These are phyloP conservation scores for Xerocomus potaroensis DNA, from an alignment of 768 basidiomycete species.

Conservation along the genomic window DNA sequence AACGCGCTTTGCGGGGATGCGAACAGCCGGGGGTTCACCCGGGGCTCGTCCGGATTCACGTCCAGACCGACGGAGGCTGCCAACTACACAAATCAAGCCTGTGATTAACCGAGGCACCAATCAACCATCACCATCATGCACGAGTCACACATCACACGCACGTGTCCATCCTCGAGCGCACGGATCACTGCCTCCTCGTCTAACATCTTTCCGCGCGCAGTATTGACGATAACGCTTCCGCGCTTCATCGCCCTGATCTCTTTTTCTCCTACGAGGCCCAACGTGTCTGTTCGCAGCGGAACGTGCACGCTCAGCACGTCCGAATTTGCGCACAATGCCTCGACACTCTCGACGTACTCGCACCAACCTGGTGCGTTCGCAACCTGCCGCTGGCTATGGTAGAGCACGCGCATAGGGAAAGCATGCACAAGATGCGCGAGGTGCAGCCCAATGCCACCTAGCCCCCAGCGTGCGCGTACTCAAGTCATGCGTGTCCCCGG, in stretches of 20 bases:
- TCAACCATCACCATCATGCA: neutral
- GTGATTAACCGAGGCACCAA: neutral
- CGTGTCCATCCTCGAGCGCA: slow-evolving; percentile 84
- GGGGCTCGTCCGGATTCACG: slow-evolving; percentile 82
- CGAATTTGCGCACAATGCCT: slow-evolving; percentile 59
- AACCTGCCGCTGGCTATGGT: slow-evolving; percentile 61
- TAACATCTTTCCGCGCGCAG: slow-evolving; percentile 85
- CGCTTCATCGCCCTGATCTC: slow-evolving; percentile 76
- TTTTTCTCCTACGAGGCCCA: slow-evolving; percentile 66
- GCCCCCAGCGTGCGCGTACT: slow-evolving; percentile 66
- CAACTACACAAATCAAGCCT: too few relatives aligned
- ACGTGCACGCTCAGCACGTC: slow-evolving; percentile 88
- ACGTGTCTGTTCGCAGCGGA: slow-evolving; percentile 72
- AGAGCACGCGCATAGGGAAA: slow-evolving; percentile 89
- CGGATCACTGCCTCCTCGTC: slow-evolving; percentile 85
- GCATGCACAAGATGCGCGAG: slow-evolving; percentile 68
- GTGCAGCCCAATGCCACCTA: slow-evolving; percentile 73
- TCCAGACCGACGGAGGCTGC: slow-evolving; percentile 79
- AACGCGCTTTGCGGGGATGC: slow-evolving; percentile 78
- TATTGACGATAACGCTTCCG: slow-evolving; percentile 78
- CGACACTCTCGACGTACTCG: slow-evolving; percentile 66
- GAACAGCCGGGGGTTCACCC: slow-evolving; percentile 72
- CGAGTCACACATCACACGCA: slow-evolving; percentile 38
- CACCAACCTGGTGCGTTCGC: slow-evolving; percentile 65
- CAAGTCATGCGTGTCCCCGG: slow-evolving; percentile 56